Percentiles rank a stretch among this genome's conserved stretches.
Evolutionary conservation across 495 filamentous ascomycete species (phyloP).

Genomic region (Rhypophila decipiens): DNA sequence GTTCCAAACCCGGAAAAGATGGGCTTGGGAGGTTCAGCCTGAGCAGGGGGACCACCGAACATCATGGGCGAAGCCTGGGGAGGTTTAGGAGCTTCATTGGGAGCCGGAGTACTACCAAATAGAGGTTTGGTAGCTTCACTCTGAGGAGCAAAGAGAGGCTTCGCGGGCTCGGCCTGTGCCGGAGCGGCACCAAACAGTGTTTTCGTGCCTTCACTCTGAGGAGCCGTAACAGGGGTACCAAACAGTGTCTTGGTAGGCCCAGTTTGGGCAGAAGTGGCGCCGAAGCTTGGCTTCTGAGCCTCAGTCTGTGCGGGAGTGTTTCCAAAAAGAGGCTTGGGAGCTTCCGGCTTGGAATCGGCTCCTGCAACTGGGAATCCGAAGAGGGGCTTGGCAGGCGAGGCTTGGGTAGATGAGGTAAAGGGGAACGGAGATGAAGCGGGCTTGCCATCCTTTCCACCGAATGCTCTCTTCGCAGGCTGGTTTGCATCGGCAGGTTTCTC

Average conservation of each 20-base stretch:
- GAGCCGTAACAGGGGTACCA: no score
- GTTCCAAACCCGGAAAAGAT: no score
- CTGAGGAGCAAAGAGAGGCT: no score
- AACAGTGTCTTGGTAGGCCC: neutral
- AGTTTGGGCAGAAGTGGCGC: neutral
- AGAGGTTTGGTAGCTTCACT: neutral
- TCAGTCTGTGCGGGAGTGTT: neutral
- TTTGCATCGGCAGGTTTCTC: constrained; percentile 2
- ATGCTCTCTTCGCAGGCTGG: neutral
- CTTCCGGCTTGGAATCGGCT: no score
- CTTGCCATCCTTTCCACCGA: neutral
- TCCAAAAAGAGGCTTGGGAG: neutral
- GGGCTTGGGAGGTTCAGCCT: neutral
- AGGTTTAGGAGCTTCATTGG: neutral
- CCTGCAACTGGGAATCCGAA: no score
- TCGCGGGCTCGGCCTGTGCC: no score
- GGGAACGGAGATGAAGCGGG: neutral
- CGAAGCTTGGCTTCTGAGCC: neutral
- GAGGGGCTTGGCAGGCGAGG: neutral
- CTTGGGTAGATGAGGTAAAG: constrained; percentile 1
- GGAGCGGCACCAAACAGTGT: no score
- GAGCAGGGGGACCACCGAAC: neutral
- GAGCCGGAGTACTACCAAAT: neutral
- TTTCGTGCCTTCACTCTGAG: no score
- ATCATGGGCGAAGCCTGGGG: no score